These are phyloP conservation scores for Candida sonorensis DNA, from an alignment of 805 yeast genomes.

Conservation along the genomic window DNA sequence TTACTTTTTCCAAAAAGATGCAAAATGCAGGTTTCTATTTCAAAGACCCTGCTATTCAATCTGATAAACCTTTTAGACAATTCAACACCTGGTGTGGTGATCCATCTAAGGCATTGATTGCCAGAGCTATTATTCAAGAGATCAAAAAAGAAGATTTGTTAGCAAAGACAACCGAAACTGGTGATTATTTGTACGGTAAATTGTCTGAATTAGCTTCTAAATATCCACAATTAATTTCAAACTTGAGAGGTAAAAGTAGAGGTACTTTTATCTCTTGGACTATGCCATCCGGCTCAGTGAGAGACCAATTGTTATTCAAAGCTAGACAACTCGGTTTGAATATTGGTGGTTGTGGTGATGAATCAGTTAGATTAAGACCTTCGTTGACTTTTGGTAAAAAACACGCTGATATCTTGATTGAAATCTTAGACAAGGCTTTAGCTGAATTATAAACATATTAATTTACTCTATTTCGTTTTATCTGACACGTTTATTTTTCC, in stretches of 20 bases:
- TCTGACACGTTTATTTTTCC: too few species aligned
- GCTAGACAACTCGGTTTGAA: slow-evolving; percentile 52
- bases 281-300: slow-evolving; percentile 32
- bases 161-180: slow-evolving; percentile 42
- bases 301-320: slow-evolving; percentile 40
- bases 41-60: slow-evolving; percentile 51
- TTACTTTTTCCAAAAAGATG: slow-evolving; percentile 65
- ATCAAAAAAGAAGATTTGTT: slow-evolving; percentile 43
- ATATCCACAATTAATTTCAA: slow-evolving; percentile 35
- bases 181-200: slow-evolving; percentile 43
- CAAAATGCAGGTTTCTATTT: slow-evolving; percentile 70
- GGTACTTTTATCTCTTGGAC: slow-evolving; percentile 68
- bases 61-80: slow-evolving; percentile 58
- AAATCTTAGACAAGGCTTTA: slow-evolving; percentile 29
- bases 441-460: slow-evolving; percentile 6
- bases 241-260: slow-evolving; percentile 55
- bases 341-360: slow-evolving; percentile 63
- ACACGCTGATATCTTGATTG: slow-evolving; percentile 53
- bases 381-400: slow-evolving; percentile 52
- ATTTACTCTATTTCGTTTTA: not conserved
- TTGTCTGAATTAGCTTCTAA: slow-evolving; percentile 33
- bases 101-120: slow-evolving; percentile 61
- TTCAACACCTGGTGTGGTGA: slow-evolving; percentile 80
- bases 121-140: slow-evolving; percentile 53
- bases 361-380: slow-evolving; percentile 57